Conservation (phyloP, 164 flowering plant genomes). For the Paratinospora sagittata region DNA sequence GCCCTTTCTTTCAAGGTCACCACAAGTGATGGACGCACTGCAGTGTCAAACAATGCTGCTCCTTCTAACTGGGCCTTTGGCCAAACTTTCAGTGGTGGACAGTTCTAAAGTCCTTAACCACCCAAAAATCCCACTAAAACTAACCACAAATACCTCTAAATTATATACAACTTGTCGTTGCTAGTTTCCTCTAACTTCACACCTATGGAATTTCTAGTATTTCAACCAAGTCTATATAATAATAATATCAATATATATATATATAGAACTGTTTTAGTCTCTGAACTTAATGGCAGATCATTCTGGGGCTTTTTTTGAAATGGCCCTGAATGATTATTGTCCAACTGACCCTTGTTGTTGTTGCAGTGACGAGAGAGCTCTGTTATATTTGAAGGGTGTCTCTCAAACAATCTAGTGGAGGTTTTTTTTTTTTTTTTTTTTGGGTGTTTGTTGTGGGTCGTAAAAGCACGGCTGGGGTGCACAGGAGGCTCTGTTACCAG, state of each 20-base stretch:
- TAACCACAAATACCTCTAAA: constrained; percentile 6
- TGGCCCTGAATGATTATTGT: not conserved
- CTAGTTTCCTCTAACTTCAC: not conserved
- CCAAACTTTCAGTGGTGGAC: constrained; percentile 53
- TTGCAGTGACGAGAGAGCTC: not conserved
- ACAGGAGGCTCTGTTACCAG: not conserved
- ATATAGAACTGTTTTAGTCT: not conserved
- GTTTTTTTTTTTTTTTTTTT: not conserved
- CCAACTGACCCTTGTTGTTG: not conserved
- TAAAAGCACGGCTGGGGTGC: not conserved
- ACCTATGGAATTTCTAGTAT: not conserved
- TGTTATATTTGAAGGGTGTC: not conserved
- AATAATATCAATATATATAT: not conserved
- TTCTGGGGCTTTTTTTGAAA: not conserved
- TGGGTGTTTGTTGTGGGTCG: not conserved
- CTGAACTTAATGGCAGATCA: not conserved
- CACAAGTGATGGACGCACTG: constrained; percentile 50
- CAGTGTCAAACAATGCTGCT: constrained; percentile 56
- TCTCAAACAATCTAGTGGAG: not conserved
- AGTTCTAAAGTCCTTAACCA: constrained; percentile 20
- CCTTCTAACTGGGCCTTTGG: constrained; percentile 62
- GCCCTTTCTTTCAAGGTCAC: constrained; percentile 55
- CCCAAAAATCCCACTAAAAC: constrained; percentile 5
- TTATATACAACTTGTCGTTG: not conserved
- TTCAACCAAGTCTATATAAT: not conserved